Evolutionary conservation across 768 basidiomycete species (phyloP).

Genomic region (Cystobasidiopsis lactophilus): DNA sequence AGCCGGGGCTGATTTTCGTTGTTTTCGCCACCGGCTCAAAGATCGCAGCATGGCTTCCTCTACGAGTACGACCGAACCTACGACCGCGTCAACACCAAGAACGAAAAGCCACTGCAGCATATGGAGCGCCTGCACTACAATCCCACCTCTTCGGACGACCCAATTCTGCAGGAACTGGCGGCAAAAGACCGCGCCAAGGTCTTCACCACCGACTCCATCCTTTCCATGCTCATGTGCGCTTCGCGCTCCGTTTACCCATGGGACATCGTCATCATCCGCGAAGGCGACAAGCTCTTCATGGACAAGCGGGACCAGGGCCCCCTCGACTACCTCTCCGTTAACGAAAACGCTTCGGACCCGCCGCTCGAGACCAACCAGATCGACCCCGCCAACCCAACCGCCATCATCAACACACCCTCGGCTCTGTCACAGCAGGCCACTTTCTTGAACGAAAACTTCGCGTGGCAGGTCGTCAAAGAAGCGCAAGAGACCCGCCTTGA

Average conservation of each 20-base stretch:
- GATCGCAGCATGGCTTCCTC: slow-evolving; percentile 68
- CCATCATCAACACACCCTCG: slow-evolving; percentile 63
- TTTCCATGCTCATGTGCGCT: slow-evolving; percentile 87
- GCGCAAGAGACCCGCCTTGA: slow-evolving; percentile 40
- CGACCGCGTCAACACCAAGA: slow-evolving; percentile 85
- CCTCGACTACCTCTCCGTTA: slow-evolving; percentile 71
- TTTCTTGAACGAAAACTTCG: slow-evolving; percentile 96
- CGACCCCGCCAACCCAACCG: slow-evolving; percentile 8
- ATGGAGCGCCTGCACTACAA: slow-evolving; percentile 93
- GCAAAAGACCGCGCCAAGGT: slow-evolving; percentile 58
- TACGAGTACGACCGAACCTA: slow-evolving; percentile 84
- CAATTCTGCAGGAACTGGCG: slow-evolving; percentile 76
- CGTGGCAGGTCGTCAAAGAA: slow-evolving; percentile 81
- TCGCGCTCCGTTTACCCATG: slow-evolving; percentile 90
- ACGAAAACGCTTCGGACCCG: slow-evolving; percentile 92
- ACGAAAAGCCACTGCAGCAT: slow-evolving; percentile 69
- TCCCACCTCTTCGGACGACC: slow-evolving; percentile 92
- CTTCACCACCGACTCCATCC: slow-evolving; percentile 85
- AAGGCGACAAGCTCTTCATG: slow-evolving; percentile 79
- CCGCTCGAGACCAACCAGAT: slow-evolving; percentile 62
- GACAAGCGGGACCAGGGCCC: slow-evolving; percentile 57
- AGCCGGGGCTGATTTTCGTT: neutral
- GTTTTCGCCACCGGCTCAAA: slow-evolving; percentile 23
- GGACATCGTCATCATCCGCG: slow-evolving; percentile 89
- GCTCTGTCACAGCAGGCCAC: slow-evolving; percentile 91